phyloP scores from a whole-genome alignment of 768 basidiomycete species.

The Lentinus tigrinus region DNA sequence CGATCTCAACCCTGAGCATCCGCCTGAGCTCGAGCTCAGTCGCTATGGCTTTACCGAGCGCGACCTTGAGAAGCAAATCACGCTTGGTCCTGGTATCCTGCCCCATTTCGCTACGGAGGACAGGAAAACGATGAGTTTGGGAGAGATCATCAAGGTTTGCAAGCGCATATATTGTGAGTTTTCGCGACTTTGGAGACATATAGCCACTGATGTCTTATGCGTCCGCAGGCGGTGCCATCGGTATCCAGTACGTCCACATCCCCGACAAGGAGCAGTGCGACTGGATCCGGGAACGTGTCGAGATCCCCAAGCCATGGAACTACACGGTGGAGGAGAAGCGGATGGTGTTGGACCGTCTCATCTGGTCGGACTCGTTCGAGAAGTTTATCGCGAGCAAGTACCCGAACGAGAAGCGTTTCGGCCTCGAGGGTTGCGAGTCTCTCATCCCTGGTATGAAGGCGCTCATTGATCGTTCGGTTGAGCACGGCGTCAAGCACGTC shows the following conservation, averaged over 20 bases:
- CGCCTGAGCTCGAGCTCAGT: constrained; percentile 90
- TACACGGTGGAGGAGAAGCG: constrained; percentile 98
- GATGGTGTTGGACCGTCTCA: constrained; percentile 97
- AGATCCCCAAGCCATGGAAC: constrained; percentile 95
- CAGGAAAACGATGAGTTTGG: constrained; percentile 80
- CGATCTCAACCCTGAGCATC: constrained; percentile 75
- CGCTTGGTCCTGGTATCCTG: constrained; percentile 92
- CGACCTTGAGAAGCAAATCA: constrained; percentile 92
- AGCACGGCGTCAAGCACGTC: constrained; percentile 91
- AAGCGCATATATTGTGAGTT: constrained; percentile 83
- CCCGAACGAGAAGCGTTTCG: constrained; percentile 99
- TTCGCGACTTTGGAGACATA: not conserved
- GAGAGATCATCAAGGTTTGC: constrained; percentile 89
- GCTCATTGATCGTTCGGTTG: constrained; percentile 96
- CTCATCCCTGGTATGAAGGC: constrained; percentile 99
- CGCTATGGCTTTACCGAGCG: constrained; percentile 94
- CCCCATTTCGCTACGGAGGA: constrained; percentile 92
- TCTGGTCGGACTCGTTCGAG: constrained; percentile 99
- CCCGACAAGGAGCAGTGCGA: constrained; percentile 98
- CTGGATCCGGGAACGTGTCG: constrained; percentile 96
- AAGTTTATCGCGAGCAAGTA: constrained; percentile 98
- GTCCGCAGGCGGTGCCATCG: constrained; percentile 58
- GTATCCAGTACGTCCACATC: constrained; percentile 93
- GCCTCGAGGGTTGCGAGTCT: constrained; percentile 96
- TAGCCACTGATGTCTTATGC: not conserved